These are phyloP conservation scores for Starmerella davenportii DNA, from an alignment of 805 yeast genomes.

Conservation along the genomic window DNA sequence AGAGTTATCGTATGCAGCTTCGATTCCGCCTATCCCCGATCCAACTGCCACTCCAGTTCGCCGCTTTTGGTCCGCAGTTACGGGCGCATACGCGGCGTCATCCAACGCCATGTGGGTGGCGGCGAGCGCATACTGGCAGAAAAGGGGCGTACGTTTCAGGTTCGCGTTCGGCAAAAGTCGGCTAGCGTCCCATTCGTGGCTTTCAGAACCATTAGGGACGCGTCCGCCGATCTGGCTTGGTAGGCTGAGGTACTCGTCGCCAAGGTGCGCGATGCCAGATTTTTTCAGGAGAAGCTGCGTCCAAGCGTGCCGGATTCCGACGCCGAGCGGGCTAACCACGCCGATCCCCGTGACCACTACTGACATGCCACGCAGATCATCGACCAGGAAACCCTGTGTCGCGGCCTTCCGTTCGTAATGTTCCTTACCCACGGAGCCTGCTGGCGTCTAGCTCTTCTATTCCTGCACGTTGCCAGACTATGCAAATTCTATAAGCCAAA, in stretches of 20 bases:
- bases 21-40: conserved; percentile 79
- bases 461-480: too few relatives aligned
- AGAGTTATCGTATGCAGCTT: conserved; percentile 49
- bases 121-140: conserved; percentile 60
- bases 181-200: conserved; percentile 34
- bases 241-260: conserved; percentile 32
- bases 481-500: too few relatives aligned
- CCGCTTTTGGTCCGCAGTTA: conserved; percentile 15
- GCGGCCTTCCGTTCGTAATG: too few relatives aligned
- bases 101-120: conserved; percentile 62
- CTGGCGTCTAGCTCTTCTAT: too few relatives aligned
- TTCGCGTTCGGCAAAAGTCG: conserved; percentile 34
- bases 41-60: conserved; percentile 62
- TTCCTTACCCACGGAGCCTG: too few relatives aligned
- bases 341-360: conserved; percentile 92
- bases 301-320: conserved; percentile 30
- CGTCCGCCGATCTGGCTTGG: conserved; percentile 64
- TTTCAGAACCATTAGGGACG: conserved; percentile 37
- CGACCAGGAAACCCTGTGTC: conserved; percentile 15
- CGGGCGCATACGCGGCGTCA: conserved; percentile 42
- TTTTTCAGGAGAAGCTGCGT: conserved; percentile 20
- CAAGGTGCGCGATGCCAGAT: conserved; percentile 27
- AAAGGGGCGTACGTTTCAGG: conserved; percentile 45
- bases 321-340: conserved; percentile 69
- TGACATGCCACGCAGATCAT: conserved; percentile 12